phyloP scores from a whole-genome alignment of 305 asterid species.

The Fraxinus sp. region DNA sequence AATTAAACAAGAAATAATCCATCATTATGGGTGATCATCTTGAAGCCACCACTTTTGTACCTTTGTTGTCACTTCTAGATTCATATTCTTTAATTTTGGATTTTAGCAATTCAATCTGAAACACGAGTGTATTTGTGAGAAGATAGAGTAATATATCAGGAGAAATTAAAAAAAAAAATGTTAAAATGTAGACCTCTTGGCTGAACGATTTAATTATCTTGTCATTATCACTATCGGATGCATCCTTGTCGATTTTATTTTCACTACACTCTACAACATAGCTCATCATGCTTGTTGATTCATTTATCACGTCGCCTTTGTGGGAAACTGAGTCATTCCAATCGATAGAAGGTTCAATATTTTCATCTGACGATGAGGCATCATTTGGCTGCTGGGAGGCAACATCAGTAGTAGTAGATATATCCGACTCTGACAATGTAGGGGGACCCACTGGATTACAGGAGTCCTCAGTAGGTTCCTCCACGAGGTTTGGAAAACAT shows the following conservation, averaged over 20 bases:
- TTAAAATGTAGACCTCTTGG: slow-evolving; percentile 60
- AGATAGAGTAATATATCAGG: slow-evolving; percentile 24
- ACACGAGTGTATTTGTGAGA: slow-evolving; percentile 28
- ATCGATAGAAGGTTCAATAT: slow-evolving; percentile 31
- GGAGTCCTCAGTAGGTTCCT: slow-evolving; percentile 41
- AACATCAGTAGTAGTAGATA: slow-evolving; percentile 39
- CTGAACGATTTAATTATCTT: slow-evolving; percentile 46
- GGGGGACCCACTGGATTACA: slow-evolving; percentile 58
- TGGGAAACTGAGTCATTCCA: slow-evolving; percentile 21
- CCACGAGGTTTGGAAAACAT: slow-evolving; percentile 30
- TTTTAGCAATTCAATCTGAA: slow-evolving; percentile 69
- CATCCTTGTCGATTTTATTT: slow-evolving; percentile 35
- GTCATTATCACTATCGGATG: slow-evolving; percentile 40
- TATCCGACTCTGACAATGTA: slow-evolving; percentile 59
- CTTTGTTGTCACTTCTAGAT: slow-evolving; percentile 42
- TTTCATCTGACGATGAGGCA: slow-evolving; percentile 41
- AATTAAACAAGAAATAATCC: slow-evolving; percentile 10
- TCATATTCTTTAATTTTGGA: slow-evolving; percentile 58
- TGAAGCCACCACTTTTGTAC: slow-evolving; percentile 37
- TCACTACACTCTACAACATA: slow-evolving; percentile 42
- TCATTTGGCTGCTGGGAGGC: slow-evolving; percentile 34
- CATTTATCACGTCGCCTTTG: slow-evolving; percentile 26
- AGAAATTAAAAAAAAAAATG: slow-evolving; percentile 10
- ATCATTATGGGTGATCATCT: slow-evolving; percentile 11
- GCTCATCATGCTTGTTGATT: slow-evolving; percentile 32